These are phyloP conservation scores for Penicillium glabrum DNA, from an alignment of 2,329 filamentous ascomycete genomes.

Conservation along the genomic window DNA sequence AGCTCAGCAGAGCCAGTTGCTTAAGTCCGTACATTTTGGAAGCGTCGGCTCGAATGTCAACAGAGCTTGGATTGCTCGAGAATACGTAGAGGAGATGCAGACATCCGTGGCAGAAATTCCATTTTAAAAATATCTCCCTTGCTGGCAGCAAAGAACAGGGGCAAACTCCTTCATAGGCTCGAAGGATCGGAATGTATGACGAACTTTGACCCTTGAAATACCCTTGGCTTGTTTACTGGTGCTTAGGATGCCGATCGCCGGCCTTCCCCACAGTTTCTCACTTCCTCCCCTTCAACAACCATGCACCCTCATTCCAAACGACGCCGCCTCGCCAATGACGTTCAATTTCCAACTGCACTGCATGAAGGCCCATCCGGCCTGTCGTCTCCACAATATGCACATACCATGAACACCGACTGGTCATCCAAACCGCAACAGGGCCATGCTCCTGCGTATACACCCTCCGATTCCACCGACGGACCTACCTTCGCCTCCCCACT, in stretches of 20 bases:
- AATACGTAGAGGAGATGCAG: not conserved
- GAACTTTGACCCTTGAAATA: not conserved
- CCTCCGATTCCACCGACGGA: conserved; percentile 14
- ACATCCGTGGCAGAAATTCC: not conserved
- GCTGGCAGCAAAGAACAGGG: not conserved
- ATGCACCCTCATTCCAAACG: conserved; percentile 7
- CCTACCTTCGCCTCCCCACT: conserved; percentile 17
- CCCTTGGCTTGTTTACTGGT: not conserved
- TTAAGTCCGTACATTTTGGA: conserved; percentile 24
- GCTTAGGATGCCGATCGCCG: not conserved
- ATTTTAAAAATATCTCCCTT: not conserved
- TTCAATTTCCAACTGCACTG: not conserved
- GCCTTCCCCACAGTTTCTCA: conserved; percentile 5
- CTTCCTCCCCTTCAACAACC: not conserved
- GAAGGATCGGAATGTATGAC: conserved; percentile 10
- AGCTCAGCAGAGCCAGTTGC: conserved; percentile 19
- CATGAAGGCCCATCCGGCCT: not conserved
- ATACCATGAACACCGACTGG: conserved; percentile 10
- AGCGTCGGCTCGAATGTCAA: conserved; percentile 1
- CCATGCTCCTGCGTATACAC: conserved; percentile 10
- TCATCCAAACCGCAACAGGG: not conserved
- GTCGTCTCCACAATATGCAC: conserved; percentile 1
- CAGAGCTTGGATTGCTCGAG: not conserved
- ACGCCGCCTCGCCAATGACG: conserved; percentile 5
- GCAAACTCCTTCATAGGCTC: not conserved